Percentiles rank a stretch among this genome's conserved stretches.
These are phyloP conservation scores for Mucuna pruriens DNA, from an alignment of 306 rosid species.

Conservation along the genomic window DNA sequence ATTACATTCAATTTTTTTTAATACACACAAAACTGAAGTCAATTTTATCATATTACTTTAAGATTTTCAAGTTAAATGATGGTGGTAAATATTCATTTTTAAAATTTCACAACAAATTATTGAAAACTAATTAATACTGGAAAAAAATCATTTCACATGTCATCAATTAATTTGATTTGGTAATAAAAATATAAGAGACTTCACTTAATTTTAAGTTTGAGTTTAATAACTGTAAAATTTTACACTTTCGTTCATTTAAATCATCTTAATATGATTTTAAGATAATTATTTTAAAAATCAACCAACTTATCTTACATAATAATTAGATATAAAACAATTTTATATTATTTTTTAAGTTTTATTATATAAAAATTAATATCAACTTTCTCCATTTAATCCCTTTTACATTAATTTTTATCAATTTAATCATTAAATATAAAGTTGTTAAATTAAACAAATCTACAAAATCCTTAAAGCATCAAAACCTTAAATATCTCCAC, in stretches of 20 bases:
- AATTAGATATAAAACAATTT: no score
- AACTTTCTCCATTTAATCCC: background rate
- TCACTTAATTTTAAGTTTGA: no score
- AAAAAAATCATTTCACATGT: background rate
- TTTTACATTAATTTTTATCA: background rate
- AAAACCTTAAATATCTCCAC: background rate
- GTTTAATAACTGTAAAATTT: no score
- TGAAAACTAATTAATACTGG: background rate
- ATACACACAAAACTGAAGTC: background rate
- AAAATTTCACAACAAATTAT: background rate
- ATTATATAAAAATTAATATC: background rate
- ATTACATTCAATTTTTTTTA: background rate
- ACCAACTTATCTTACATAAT: no score
- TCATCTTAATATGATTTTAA: no score
- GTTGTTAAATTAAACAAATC: background rate
- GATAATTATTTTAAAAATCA: no score
- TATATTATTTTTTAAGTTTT: no score
- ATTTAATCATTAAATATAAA: background rate
- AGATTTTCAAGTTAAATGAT: no score
- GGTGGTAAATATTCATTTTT: no score
- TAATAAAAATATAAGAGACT: background rate
- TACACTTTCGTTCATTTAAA: no score
- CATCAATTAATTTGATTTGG: background rate
- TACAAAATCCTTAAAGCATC: background rate
- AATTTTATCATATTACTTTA: background rate